Base-by-base conservation (phyloP, 257 asterid genomes). In the Solanum ossicruentum region DNA sequence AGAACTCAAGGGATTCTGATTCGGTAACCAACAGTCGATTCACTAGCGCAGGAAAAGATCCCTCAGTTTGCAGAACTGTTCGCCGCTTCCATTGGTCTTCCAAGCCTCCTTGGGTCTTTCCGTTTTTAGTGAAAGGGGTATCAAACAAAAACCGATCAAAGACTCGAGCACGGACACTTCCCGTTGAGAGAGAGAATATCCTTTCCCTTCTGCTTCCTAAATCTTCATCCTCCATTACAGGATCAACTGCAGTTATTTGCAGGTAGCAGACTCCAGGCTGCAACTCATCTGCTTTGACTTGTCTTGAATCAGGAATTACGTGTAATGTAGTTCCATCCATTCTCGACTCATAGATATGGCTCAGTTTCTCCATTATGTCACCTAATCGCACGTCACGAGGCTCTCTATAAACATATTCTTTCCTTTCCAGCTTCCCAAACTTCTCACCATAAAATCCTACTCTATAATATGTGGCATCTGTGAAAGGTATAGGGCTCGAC, bases 1-100 rank as follows among this genome's bases (percentile, higher is more conserved):
- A 97, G 84, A 97, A 97, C 94, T 97, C 99, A 1, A 97, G 95
- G 0, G 94, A 95, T 73, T 97, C 99, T 10, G 98, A 97, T 86
- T 94, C 95, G 23, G 79, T 92, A 75, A 95, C 98, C 90, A 90
- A 88, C 43, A 97, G 94, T 71, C 98, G 92, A 60, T 97, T 95
- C 41, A 97, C 99, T 47, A 95, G 89, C 7, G 99, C 98, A 10
- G 99, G 99, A 88, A 97, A 97, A 65, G 98, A 97, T 18, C 98
- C 99, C 85, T 97, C 97, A 0, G 99, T 97, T 91, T 94, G 95
- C 32, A 97, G 87, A 32, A 97, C 99, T 8, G 98, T 94, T 16
- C 99, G 96, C 63, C 98, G 89, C 88, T 97, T 97, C 99, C 99
- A 97, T 85, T 97, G 98, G 84, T 97, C 99, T 83, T 97, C 99